Evolutionary conservation across 1,284 basidiomycete species (phyloP).

Genomic region (Microbotryum violaceum): DNA sequence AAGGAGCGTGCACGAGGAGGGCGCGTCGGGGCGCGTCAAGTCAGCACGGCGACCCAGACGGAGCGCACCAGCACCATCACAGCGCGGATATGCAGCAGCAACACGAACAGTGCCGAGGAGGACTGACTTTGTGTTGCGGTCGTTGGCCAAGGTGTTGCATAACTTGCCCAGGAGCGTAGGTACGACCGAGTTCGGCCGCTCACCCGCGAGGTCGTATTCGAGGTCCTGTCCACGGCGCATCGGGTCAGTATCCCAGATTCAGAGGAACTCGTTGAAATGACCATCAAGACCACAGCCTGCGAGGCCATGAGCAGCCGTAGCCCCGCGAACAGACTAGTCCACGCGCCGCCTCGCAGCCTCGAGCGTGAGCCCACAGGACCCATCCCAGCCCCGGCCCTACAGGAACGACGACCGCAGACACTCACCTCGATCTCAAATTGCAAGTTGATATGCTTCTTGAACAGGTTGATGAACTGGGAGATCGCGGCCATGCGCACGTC

Average conservation of each 20-base stretch:
- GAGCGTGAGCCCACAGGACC: no score
- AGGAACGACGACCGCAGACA: background rate
- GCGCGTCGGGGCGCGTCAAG: no score
- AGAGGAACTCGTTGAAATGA: background rate
- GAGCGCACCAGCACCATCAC: no score
- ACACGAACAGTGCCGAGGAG: background rate
- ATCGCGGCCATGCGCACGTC: slow-evolving; percentile 3
- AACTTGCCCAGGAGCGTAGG: slow-evolving; percentile 23
- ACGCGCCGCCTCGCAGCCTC: slow-evolving; percentile 1
- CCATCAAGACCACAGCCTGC: background rate
- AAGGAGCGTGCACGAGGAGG: background rate
- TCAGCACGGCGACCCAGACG: background rate
- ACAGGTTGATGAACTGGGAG: slow-evolving; percentile 14
- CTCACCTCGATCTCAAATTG: slow-evolving; percentile 11
- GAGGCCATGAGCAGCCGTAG: no score
- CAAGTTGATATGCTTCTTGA: slow-evolving; percentile 6
- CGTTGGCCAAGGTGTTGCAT: slow-evolving; percentile 27
- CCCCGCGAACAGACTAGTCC: background rate
- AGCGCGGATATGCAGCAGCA: background rate
- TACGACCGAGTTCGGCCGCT: background rate
- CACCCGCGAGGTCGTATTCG: slow-evolving; percentile 4
- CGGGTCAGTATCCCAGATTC: background rate
- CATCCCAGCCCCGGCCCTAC: background rate
- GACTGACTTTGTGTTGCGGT: slow-evolving; percentile 28
- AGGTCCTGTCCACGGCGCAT: background rate